Conservation (phyloP, 2,329 filamentous ascomycete species). For the Hypoxylon sp. region DNA sequence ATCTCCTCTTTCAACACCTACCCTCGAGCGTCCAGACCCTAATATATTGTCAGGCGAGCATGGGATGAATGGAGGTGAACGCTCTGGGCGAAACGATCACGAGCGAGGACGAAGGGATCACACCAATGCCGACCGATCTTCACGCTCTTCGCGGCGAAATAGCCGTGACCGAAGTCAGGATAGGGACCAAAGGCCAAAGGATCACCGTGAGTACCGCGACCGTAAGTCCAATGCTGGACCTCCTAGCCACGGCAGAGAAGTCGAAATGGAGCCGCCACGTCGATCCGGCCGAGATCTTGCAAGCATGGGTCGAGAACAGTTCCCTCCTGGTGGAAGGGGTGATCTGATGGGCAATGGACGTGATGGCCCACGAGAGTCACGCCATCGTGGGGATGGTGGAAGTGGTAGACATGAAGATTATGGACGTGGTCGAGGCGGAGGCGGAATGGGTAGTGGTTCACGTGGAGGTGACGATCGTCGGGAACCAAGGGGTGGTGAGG, state of each 20-base stretch:
- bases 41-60: constrained; percentile 54
- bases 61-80: constrained; percentile 49
- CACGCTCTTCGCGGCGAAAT: constrained; percentile 58
- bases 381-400: constrained; percentile 50
- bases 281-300: constrained; percentile 48
- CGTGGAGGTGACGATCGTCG: constrained; percentile 54
- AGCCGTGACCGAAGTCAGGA: constrained; percentile 64
- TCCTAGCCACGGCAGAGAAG: constrained; percentile 47
- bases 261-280: constrained; percentile 49
- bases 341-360: constrained; percentile 47
- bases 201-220: constrained; percentile 49
- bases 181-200: constrained; percentile 59
- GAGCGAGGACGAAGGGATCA: constrained; percentile 56
- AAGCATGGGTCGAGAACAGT: constrained; percentile 39
- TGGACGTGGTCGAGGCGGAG: constrained; percentile 49
- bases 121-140: constrained; percentile 58
- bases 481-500: constrained; percentile 54
- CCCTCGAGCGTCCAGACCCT: constrained; percentile 63
- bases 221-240: constrained; percentile 47
- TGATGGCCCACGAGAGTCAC: constrained; percentile 48
- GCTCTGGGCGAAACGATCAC: constrained; percentile 53
- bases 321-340: constrained; percentile 39
- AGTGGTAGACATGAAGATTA: constrained; percentile 52
- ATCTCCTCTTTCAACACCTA: constrained; percentile 63
- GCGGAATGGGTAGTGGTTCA: constrained; percentile 52